These are phyloP conservation scores for Clitopilus hobsonii DNA, from an alignment of 768 basidiomycete species.

Conservation along the genomic window DNA sequence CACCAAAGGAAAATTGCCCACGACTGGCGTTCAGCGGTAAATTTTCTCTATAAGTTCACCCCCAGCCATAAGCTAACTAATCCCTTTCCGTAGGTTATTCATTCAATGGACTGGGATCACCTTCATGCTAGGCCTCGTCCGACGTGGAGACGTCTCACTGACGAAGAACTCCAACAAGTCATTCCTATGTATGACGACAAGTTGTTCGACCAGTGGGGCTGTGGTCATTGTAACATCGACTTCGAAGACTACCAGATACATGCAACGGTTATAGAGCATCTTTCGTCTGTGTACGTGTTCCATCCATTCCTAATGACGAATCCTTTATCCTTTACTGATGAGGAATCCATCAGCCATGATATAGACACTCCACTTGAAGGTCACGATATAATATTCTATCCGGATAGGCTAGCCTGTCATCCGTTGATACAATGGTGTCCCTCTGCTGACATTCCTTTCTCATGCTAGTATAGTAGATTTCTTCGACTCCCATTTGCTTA, in stretches of 20 bases:
- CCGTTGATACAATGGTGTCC: neutral
- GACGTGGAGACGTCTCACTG: neutral
- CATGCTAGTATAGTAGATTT: neutral
- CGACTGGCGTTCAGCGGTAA: constrained; percentile 11
- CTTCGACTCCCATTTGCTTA: too few relatives aligned
- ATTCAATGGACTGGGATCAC: too few relatives aligned
- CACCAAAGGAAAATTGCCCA: neutral
- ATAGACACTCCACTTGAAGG: neutral
- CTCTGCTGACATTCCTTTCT: neutral
- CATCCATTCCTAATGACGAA: neutral
- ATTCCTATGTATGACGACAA: neutral
- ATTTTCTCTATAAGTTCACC: neutral
- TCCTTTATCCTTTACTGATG: neutral
- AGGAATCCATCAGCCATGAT: neutral
- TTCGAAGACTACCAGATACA: neutral
- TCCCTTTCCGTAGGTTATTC: too few relatives aligned
- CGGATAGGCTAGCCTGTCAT: neutral
- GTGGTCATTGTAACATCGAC: neutral
- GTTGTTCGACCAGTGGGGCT: neutral
- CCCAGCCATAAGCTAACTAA: too few relatives aligned
- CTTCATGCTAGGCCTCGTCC: too few relatives aligned
- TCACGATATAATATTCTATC: neutral
- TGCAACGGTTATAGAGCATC: neutral
- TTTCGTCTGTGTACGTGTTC: neutral
- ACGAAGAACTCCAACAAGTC: neutral